Evolutionary conservation across 1,139 yeast species (phyloP).

Genomic region (Pneumocystis wakefieldiae): DNA sequence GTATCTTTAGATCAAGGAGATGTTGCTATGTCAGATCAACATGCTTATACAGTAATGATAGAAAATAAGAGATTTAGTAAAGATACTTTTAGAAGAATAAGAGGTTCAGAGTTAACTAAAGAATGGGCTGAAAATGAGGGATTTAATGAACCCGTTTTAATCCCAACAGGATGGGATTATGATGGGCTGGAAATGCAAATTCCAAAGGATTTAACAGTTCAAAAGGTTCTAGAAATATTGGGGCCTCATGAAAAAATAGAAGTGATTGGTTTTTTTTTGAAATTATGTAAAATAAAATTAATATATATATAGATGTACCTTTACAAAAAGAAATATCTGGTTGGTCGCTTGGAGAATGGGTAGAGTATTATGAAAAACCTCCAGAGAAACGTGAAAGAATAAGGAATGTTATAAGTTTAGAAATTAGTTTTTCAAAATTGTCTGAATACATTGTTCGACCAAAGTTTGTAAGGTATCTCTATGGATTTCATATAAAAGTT

Average conservation of each 20-base stretch:
- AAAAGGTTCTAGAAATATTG: conserved; percentile 41
- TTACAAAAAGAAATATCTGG: conserved; percentile 48
- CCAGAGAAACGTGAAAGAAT: conserved; percentile 44
- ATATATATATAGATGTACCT: conserved; percentile 44
- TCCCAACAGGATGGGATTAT: conserved; percentile 21
- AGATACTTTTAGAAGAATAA: conserved; percentile 17
- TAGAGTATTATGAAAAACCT: conserved; percentile 45
- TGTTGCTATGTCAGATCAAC: conserved; percentile 42
- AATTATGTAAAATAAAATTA: conserved; percentile 23
- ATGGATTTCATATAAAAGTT: neutral
- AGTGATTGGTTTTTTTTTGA: conserved; percentile 26
- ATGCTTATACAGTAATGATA: conserved; percentile 43
- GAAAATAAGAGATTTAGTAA: conserved; percentile 13
- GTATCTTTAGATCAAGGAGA: conserved; percentile 70
- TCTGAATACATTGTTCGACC: conserved; percentile 49
- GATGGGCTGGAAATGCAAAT: conserved; percentile 30
- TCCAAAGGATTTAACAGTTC: conserved; percentile 37
- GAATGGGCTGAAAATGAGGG: conserved; percentile 27
- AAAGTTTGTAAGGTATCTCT: conserved; percentile 31
- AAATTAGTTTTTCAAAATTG: conserved; percentile 46
- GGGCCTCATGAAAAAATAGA: conserved; percentile 57
- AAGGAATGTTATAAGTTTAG: conserved; percentile 68
- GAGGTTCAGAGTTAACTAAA: conserved; percentile 26
- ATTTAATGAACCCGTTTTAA: conserved; percentile 28
- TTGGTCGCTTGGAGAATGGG: conserved; percentile 66